These are phyloP conservation scores for Geotrichum phurueaensis DNA, from an alignment of 1,139 yeast species.

Conservation along the genomic window DNA sequence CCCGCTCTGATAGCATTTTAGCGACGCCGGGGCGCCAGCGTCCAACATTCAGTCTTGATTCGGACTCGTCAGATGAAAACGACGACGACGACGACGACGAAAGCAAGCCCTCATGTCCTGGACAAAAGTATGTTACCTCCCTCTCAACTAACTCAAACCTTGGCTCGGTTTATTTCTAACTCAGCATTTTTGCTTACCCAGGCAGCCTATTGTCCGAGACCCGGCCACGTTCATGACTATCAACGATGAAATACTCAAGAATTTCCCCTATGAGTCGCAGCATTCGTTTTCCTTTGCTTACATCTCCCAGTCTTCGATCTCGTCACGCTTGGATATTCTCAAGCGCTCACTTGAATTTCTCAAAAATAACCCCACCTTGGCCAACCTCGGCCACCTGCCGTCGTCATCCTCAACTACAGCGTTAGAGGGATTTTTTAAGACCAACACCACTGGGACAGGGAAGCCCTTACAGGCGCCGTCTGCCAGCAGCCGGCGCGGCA, in stretches of 20 bases:
- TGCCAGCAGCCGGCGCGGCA: not conserved
- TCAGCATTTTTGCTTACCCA: not conserved
- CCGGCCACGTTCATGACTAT: not conserved
- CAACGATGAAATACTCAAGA: constrained; percentile 22
- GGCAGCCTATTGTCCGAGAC: not conserved
- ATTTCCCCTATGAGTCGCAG: constrained; percentile 72
- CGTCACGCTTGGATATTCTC: constrained; percentile 66
- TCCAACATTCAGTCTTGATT: constrained; percentile 9
- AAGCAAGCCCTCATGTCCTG: not conserved
- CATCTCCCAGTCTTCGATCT: constrained; percentile 71
- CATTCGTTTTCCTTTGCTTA: constrained; percentile 84
- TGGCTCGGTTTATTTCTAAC: not conserved
- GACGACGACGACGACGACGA: constrained; percentile 7
- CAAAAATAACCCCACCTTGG: constrained; percentile 44
- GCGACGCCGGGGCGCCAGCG: not conserved
- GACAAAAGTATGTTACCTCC: not conserved
- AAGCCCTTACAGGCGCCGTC: constrained; percentile 1
- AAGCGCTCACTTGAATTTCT: constrained; percentile 70
- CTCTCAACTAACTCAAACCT: not conserved
- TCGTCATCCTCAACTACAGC: constrained; percentile 19
- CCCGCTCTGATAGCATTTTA: not conserved
- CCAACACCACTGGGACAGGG: not conserved
- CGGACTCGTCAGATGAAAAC: constrained; percentile 4
- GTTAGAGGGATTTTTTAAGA: constrained; percentile 17
- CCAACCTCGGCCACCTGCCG: constrained; percentile 14